These are phyloP conservation scores for Colletotrichum sp. DNA, from an alignment of 2,329 filamentous ascomycete species.

Conservation along the genomic window DNA sequence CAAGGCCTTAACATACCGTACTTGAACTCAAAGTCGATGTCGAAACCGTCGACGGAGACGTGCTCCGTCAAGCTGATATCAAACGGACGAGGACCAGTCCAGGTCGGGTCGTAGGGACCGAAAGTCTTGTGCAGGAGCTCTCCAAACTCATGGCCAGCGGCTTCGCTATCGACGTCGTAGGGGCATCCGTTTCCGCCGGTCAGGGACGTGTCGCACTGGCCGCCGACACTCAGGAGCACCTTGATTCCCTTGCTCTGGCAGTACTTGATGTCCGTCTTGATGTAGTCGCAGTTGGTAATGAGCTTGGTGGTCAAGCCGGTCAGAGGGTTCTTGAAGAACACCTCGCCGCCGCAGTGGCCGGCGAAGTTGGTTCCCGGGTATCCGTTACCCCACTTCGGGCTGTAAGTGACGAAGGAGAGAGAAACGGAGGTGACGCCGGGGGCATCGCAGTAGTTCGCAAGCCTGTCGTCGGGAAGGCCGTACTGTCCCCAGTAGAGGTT, in stretches of 20 bases:
- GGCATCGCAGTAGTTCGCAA: conserved; percentile 39
- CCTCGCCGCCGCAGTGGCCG: conserved; percentile 37
- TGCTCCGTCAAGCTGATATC: conserved; percentile 31
- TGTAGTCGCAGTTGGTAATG: conserved; percentile 36
- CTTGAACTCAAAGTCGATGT: conserved; percentile 44
- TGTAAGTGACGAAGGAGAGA: conserved; percentile 40
- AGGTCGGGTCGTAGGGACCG: conserved; percentile 37
- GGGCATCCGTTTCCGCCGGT: conserved; percentile 26
- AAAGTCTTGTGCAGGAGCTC: conserved; percentile 43
- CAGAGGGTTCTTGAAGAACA: conserved; percentile 24
- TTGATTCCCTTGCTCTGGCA: conserved; percentile 48
- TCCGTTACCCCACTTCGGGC: conserved; percentile 39
- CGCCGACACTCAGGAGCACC: conserved; percentile 47
- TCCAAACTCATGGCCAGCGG: conserved; percentile 39
- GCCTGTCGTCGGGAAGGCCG: conserved; percentile 27
- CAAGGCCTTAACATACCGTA: conserved; percentile 29
- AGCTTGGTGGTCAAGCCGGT: conserved; percentile 31
- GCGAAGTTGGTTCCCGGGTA: conserved; percentile 46
- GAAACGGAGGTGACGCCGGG: conserved; percentile 41
- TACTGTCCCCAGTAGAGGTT: conserved; percentile 48
- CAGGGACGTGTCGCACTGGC: conserved; percentile 26
- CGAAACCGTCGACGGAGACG: conserved; percentile 44
- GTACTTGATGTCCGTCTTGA: conserved; percentile 44
- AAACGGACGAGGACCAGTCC: conserved; percentile 42
- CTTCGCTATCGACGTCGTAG: conserved; percentile 35